Evolutionary conservation across 257 asterid species (phyloP).

Genomic region (Ophiorrhiza pumila): DNA sequence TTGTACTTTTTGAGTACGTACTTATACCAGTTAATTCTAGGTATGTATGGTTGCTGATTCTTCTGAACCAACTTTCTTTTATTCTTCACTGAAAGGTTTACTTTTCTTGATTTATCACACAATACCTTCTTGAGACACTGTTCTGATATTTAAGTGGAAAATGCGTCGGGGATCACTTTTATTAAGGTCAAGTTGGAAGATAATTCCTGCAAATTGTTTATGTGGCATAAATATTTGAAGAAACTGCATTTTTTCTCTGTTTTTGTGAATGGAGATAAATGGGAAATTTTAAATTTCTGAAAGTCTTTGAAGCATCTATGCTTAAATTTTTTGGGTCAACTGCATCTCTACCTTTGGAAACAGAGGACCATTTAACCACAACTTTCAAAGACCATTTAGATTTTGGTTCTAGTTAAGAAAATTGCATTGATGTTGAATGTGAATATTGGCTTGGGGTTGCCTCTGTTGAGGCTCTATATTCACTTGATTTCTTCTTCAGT

Average conservation of each 20-base stretch:
- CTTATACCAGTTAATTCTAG: not conserved
- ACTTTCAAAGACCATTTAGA: not conserved
- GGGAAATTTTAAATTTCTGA: not conserved
- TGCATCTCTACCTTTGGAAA: not conserved
- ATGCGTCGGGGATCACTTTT: not conserved
- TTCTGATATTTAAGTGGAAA: not conserved
- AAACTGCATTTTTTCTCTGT: not conserved
- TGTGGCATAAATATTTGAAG: not conserved
- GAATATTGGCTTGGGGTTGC: not conserved
- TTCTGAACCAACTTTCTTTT: conserved; percentile 11
- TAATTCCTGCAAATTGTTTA: not conserved
- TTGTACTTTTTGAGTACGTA: not conserved
- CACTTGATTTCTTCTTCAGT: no score
- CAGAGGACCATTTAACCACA: not conserved
- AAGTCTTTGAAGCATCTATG: not conserved
- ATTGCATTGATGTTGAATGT: not conserved
- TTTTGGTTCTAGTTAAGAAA: no score
- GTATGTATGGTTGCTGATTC: conserved; percentile 1
- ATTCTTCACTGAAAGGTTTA: not conserved
- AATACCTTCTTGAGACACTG: not conserved
- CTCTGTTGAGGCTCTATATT: not conserved
- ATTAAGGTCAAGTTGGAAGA: not conserved
- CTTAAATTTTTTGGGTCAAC: no score
- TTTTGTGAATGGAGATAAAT: not conserved
- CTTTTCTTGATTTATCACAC: not conserved